Percentiles rank a stretch among this genome's conserved stretches.
Conservation (phyloP, 495 filamentous ascomycete genomes). For the Xylaria sp. region DNA sequence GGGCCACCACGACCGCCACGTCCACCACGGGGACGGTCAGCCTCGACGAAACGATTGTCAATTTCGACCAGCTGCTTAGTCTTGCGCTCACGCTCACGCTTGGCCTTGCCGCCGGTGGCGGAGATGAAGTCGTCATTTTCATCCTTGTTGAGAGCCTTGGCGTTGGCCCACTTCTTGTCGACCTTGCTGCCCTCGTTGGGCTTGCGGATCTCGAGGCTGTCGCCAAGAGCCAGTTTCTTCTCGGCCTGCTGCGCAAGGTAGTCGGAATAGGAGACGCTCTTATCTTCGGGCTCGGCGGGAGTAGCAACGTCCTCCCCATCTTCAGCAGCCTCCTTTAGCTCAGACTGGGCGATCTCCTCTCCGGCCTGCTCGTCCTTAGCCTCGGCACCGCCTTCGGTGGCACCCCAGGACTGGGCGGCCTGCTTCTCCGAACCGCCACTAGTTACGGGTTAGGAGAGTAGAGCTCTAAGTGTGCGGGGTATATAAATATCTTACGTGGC, state of each 20-base stretch:
- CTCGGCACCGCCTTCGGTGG: constrained; percentile 76
- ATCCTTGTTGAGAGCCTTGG: constrained; percentile 76
- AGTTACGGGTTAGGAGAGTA: constrained; percentile 33
- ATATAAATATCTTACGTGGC: constrained; percentile 62
- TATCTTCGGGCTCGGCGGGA: constrained; percentile 77
- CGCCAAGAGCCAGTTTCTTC: constrained; percentile 77
- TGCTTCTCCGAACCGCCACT: constrained; percentile 87
- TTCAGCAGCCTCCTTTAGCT: constrained; percentile 68
- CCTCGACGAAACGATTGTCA: constrained; percentile 79
- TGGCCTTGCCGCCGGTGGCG: constrained; percentile 76
- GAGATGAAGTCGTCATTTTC: constrained; percentile 80
- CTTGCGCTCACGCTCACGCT: constrained; percentile 90
- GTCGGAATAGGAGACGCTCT: constrained; percentile 83
- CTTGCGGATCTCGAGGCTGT: constrained; percentile 72
- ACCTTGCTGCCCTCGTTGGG: constrained; percentile 86
- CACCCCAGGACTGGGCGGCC: constrained; percentile 89
- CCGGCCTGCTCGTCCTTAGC: constrained; percentile 88
- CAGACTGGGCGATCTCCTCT: constrained; percentile 82
- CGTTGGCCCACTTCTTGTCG: constrained; percentile 90
- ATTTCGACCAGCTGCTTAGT: constrained; percentile 88
- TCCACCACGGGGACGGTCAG: constrained; percentile 61
- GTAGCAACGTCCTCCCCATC: constrained; percentile 50
- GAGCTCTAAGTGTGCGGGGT: background rate
- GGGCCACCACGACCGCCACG: constrained; percentile 60
- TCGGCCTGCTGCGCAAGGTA: constrained; percentile 88